These are phyloP conservation scores for Starmerella kuoi DNA, from an alignment of 805 yeast genomes.

Conservation along the genomic window DNA sequence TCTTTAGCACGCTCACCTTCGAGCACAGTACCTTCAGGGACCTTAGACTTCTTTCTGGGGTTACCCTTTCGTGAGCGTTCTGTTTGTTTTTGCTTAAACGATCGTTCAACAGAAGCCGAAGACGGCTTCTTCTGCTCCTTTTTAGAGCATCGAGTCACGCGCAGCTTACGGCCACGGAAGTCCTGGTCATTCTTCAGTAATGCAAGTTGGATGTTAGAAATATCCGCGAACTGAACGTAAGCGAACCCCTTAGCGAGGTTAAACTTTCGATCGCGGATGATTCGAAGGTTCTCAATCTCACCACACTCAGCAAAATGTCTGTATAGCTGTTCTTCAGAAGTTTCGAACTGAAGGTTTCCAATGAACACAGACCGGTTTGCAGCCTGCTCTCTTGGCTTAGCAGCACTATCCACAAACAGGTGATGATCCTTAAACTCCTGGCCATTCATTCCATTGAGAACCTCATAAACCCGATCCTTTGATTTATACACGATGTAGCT, in stretches of 20 bases:
- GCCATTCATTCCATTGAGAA: slow-evolving; percentile 46
- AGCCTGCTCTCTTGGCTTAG: slow-evolving; percentile 80
- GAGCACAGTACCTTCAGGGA: slow-evolving; percentile 11
- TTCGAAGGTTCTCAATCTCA: slow-evolving; percentile 75
- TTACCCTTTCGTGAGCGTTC: slow-evolving; percentile 11
- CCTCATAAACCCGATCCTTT: slow-evolving; percentile 36
- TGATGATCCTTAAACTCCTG: slow-evolving; percentile 58
- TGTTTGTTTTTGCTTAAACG: slow-evolving; percentile 14
- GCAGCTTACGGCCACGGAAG: slow-evolving; percentile 45
- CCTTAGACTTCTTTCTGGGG: slow-evolving; percentile 1
- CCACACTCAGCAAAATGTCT: slow-evolving; percentile 56
- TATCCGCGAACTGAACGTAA: slow-evolving; percentile 68
- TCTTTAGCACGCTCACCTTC: slow-evolving; percentile 28
- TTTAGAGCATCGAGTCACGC: slow-evolving; percentile 58
- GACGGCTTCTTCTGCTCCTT: slow-evolving; percentile 4
- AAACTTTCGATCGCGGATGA: slow-evolving; percentile 83
- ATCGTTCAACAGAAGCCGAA: background rate
- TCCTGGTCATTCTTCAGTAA: slow-evolving; percentile 62
- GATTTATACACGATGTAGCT: slow-evolving; percentile 69
- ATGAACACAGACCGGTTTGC: slow-evolving; percentile 75
- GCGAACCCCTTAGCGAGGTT: slow-evolving; percentile 97
- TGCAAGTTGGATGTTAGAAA: slow-evolving; percentile 67
- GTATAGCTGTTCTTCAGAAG: slow-evolving; percentile 82
- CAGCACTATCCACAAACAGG: slow-evolving; percentile 81
- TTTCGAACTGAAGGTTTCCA: slow-evolving; percentile 90